phyloP scores from a whole-genome alignment of 2,329 filamentous ascomycete genomes.

The Mycosphaerella arachidis region DNA sequence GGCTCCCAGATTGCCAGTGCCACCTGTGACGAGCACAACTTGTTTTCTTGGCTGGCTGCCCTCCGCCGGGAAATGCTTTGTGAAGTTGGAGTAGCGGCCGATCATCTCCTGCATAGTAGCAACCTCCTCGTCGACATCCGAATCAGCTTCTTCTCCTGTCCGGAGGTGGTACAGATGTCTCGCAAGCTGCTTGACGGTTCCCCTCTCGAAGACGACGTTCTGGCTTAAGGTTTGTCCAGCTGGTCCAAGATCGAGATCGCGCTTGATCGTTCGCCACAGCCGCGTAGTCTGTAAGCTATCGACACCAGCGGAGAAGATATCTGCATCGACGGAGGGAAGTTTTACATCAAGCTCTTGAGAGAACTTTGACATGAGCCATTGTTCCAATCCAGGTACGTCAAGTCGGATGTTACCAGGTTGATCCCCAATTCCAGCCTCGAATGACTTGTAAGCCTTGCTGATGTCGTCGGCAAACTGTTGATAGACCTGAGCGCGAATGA shows the following conservation, averaged over 20 bases:
- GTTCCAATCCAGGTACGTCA: slow-evolving; percentile 31
- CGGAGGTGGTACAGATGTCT: slow-evolving; percentile 43
- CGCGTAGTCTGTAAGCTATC: slow-evolving; percentile 34
- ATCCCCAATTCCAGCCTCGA: slow-evolving; percentile 12
- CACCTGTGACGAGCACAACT: slow-evolving; percentile 53
- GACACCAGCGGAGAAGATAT: slow-evolving; percentile 34
- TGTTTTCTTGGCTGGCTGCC: slow-evolving; percentile 10
- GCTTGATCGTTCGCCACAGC: slow-evolving; percentile 25
- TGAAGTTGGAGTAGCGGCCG: slow-evolving; percentile 41
- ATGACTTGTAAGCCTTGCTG: slow-evolving; percentile 40
- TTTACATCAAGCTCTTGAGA: slow-evolving; percentile 22
- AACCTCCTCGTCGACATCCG: slow-evolving; percentile 34
- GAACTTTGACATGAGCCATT: slow-evolving; percentile 33
- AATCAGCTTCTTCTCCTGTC: slow-evolving; percentile 31
- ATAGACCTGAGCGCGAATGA: slow-evolving; percentile 52
- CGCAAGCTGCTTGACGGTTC: slow-evolving; percentile 46
- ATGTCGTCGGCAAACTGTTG: slow-evolving; percentile 47
- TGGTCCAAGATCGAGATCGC: slow-evolving; percentile 14
- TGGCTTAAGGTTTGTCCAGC: slow-evolving; percentile 33
- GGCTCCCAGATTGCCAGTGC: slow-evolving; percentile 61
- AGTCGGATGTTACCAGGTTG: slow-evolving; percentile 21
- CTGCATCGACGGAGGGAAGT: slow-evolving; percentile 24
- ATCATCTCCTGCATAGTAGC: slow-evolving; percentile 47
- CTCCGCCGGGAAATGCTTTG: slow-evolving; percentile 21
- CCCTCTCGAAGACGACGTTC: slow-evolving; percentile 58